Evolutionary conservation across 1,284 basidiomycete species (phyloP).

Genomic region (Ustilago trichophora): DNA sequence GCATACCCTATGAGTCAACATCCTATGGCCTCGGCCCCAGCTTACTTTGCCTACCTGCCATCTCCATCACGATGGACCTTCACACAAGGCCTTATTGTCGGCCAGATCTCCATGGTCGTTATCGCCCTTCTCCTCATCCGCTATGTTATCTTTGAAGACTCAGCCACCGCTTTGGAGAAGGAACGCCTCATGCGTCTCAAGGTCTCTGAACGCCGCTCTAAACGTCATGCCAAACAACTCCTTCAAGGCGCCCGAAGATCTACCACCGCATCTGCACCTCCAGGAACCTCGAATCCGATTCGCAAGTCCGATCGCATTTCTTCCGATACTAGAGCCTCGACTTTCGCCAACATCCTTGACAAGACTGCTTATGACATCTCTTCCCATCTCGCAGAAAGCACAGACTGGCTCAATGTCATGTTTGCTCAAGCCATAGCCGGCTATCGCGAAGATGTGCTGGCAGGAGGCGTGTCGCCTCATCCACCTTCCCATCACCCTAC

Average conservation of each 20-base stretch:
- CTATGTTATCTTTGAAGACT: conserved; percentile 71
- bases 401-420: conserved; percentile 72
- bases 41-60: conserved; percentile 23
- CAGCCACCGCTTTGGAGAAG: conserved; percentile 44
- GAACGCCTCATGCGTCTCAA: conserved; percentile 48
- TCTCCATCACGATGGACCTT: conserved; percentile 66
- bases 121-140: conserved; percentile 65
- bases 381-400: conserved; percentile 70
- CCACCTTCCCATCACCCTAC: conserved; percentile 2
- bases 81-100: conserved; percentile 71
- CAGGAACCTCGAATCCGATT: conserved; percentile 7
- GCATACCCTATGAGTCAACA: conserved; percentile 14
- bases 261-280: background rate
- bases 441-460: conserved; percentile 66
- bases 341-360: conserved; percentile 65
- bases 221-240: conserved; percentile 38
- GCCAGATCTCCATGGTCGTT: conserved; percentile 69
- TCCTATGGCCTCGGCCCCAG: conserved; percentile 1
- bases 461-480: conserved; percentile 62
- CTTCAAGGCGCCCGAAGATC: conserved; percentile 24
- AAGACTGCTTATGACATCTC: conserved; percentile 71
- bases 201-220: conserved; percentile 37
- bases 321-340: conserved; percentile 22
- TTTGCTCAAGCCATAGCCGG: conserved; percentile 69
- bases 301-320: conserved; percentile 23